Percentiles rank a stretch among this genome's conserved stretches.
Conservation (phyloP, 257 asterid species). For the Ophiorrhiza pumila region DNA sequence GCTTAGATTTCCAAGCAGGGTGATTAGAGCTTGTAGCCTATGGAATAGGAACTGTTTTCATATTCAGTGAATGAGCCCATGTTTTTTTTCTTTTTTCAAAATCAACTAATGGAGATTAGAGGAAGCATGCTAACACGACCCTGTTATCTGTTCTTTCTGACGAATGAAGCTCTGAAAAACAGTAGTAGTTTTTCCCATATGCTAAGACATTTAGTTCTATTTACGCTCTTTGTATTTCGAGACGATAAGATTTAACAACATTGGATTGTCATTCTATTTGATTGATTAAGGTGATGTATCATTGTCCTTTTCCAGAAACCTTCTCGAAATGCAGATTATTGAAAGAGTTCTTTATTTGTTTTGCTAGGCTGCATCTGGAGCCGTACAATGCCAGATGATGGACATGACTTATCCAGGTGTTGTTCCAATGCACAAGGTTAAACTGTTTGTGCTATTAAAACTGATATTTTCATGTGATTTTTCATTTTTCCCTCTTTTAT, state of each 20-base stretch:
- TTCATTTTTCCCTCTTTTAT: constrained; percentile 1
- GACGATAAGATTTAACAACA: background rate
- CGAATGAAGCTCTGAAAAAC: background rate
- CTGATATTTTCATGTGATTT: background rate
- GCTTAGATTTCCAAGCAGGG: background rate
- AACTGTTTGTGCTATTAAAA: background rate
- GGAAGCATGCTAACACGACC: background rate
- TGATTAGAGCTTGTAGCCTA: background rate
- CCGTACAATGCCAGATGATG: constrained; percentile 95
- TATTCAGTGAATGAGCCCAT: background rate
- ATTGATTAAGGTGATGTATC: constrained; percentile 5
- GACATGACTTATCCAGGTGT: constrained; percentile 85
- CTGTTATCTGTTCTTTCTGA: background rate
- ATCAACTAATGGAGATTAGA: background rate
- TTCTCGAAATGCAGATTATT: constrained; percentile 6
- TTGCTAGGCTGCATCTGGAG: constrained; percentile 86
- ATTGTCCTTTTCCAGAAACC: background rate
- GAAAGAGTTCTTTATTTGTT: background rate
- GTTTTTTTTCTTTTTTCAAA: background rate
- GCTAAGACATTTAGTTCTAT: background rate
- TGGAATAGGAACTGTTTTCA: background rate
- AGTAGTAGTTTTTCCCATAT: background rate
- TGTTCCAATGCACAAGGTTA: constrained; percentile 96
- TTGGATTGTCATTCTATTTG: background rate
- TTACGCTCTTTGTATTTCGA: background rate